A percentile compares a stretch with the other conserved stretches of the same genome.
phyloP scores from a whole-genome alignment of 2,329 filamentous ascomycete genomes.

The Colletotrichum lini region DNA sequence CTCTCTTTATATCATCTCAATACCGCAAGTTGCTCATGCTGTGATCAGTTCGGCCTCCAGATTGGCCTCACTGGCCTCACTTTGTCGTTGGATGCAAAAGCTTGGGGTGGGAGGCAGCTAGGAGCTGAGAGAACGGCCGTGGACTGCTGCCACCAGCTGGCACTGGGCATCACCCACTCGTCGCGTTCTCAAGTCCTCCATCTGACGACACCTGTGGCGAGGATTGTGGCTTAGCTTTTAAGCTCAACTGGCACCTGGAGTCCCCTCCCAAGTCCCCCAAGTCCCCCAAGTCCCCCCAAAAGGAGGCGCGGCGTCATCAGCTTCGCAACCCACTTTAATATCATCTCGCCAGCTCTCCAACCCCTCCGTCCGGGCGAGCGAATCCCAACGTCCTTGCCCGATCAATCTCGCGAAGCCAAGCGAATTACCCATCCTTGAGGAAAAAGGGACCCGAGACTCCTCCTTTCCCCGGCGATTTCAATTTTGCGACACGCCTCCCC shows the following conservation, averaged over 20 bases:
- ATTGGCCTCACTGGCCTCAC: slow-evolving; percentile 24
- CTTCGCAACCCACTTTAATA: slow-evolving; percentile 43
- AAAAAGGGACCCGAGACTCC: slow-evolving; percentile 7
- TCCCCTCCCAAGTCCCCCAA: not conserved
- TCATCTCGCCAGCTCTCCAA: slow-evolving; percentile 42
- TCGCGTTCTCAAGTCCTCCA: not conserved
- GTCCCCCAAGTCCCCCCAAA: not conserved
- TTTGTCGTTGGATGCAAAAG: not conserved
- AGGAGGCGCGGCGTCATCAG: slow-evolving; percentile 44
- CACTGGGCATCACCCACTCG: not conserved
- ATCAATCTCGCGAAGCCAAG: slow-evolving; percentile 37
- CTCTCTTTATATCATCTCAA: not conserved
- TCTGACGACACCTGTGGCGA: slow-evolving; percentile 31
- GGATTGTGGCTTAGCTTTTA: slow-evolving; percentile 36
- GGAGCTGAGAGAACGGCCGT: too few species aligned
- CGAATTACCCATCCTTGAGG: slow-evolving; percentile 24
- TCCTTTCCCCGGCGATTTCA: slow-evolving; percentile 9
- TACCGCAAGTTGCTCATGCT: not conserved
- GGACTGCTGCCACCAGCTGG: not conserved
- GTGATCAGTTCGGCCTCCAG: slow-evolving; percentile 16
- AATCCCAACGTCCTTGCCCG: slow-evolving; percentile 27
- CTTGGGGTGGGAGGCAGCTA: not conserved
- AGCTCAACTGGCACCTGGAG: slow-evolving; percentile 27
- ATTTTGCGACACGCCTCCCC: slow-evolving; percentile 7
- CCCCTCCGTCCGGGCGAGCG: slow-evolving; percentile 40